phyloP scores from a whole-genome alignment of 2,329 filamentous ascomycete species.

The Metarhizium album region DNA sequence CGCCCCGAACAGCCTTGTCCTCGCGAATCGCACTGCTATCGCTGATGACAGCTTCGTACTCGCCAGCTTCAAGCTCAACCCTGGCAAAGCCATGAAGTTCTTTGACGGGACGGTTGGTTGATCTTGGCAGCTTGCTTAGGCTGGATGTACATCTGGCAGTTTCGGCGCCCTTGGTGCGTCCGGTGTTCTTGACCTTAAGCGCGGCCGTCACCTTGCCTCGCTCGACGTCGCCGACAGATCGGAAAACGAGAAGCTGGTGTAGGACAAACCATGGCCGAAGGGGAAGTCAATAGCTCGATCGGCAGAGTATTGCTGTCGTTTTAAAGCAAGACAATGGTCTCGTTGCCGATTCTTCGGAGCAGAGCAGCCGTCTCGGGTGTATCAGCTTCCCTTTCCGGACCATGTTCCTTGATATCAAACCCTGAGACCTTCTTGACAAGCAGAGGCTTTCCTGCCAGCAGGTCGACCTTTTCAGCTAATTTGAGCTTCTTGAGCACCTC shows the following conservation, averaged over 20 bases:
- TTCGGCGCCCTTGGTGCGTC: conserved; percentile 39
- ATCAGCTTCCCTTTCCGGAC: conserved; percentile 42
- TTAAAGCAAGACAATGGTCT: conserved; percentile 64
- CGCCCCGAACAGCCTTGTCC: conserved; percentile 33
- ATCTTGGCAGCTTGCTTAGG: conserved; percentile 42
- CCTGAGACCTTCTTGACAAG: conserved; percentile 47
- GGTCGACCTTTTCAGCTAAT: conserved; percentile 39
- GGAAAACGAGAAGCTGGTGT: conserved; percentile 55
- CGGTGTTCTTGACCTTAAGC: conserved; percentile 50
- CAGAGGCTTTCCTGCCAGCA: conserved; percentile 34
- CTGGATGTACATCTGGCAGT: conserved; percentile 49
- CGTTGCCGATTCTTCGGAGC: conserved; percentile 53
- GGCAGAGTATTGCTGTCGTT: conserved; percentile 56
- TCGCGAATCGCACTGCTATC: conserved; percentile 42
- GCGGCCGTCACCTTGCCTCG: conserved; percentile 36
- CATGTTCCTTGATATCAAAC: conserved; percentile 42
- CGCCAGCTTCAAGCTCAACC: conserved; percentile 47
- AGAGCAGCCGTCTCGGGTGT: conserved; percentile 52
- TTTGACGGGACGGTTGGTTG: conserved; percentile 44
- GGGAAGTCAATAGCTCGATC: conserved; percentile 56
- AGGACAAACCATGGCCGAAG: conserved; percentile 72
- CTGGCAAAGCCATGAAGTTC: conserved; percentile 59
- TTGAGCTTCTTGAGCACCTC: conserved; percentile 43
- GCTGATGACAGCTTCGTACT: conserved; percentile 51
- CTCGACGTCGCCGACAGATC: conserved; percentile 29